These are phyloP conservation scores for Calonectria honghensis DNA, from an alignment of 2,329 filamentous ascomycete species.

Conservation along the genomic window DNA sequence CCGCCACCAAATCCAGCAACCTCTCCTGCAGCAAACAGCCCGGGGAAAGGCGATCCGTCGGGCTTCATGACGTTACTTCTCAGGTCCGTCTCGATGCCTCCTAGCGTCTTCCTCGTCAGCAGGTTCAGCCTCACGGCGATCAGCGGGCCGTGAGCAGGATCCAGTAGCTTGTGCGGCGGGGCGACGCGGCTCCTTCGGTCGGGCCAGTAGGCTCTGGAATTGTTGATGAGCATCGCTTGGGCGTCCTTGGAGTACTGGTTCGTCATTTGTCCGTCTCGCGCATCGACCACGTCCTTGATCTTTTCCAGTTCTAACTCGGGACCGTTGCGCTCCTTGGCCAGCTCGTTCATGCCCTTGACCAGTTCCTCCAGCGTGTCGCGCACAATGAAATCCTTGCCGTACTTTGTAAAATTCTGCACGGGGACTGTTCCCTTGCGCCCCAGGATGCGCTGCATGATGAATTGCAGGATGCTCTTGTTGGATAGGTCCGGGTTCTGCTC, in stretches of 20 bases:
- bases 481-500: slow-evolving; percentile 79
- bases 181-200: slow-evolving; percentile 72
- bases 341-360: slow-evolving; percentile 75
- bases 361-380: slow-evolving; percentile 73
- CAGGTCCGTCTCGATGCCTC: slow-evolving; percentile 76
- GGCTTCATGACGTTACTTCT: slow-evolving; percentile 73
- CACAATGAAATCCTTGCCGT: slow-evolving; percentile 77
- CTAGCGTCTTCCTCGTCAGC: slow-evolving; percentile 76
- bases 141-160: slow-evolving; percentile 73
- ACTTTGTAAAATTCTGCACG: slow-evolving; percentile 75
- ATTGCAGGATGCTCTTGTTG: slow-evolving; percentile 72
- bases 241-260: slow-evolving; percentile 76
- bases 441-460: slow-evolving; percentile 71
- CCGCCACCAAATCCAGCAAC: slow-evolving; percentile 77
- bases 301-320: slow-evolving; percentile 67
- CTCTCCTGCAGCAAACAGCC: slow-evolving; percentile 77
- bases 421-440: slow-evolving; percentile 70
- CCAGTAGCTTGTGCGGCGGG: slow-evolving; percentile 71
- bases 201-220: slow-evolving; percentile 73
- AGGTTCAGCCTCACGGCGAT: slow-evolving; percentile 78
- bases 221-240: slow-evolving; percentile 77
- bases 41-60: slow-evolving; percentile 69
- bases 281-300: slow-evolving; percentile 69
- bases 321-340: slow-evolving; percentile 67
- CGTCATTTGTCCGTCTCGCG: slow-evolving; percentile 73